A percentile compares a stretch with the other conserved stretches of the same genome.
These are phyloP conservation scores for Prunus padus DNA, from an alignment of 306 rosid species.

Conservation along the genomic window DNA sequence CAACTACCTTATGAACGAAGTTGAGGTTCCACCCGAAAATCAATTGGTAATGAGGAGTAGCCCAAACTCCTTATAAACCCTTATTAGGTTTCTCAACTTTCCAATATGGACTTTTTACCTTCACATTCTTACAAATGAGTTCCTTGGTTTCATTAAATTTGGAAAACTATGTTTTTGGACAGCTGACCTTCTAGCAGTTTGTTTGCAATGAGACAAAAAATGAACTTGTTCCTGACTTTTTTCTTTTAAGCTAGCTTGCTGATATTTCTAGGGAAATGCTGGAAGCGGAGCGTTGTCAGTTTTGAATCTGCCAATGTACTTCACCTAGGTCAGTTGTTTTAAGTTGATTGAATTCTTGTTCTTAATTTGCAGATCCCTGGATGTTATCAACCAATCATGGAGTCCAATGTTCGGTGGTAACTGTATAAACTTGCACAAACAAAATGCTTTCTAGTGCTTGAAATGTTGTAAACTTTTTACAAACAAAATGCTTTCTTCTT, in stretches of 20 bases:
- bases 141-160: not conserved
- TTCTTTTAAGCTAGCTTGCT: not conserved
- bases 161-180: not conserved
- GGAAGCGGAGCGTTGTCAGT: constrained; percentile 5
- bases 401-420: not conserved
- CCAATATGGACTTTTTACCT: no score
- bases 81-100: no score
- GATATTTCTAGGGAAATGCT: constrained; percentile 10
- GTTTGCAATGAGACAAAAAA: not conserved
- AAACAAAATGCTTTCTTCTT: not conserved
- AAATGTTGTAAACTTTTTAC: not conserved
- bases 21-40: no score
- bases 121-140: not conserved
- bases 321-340: not conserved
- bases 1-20: no score
- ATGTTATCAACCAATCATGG: not conserved
- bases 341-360: not conserved
- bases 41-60: no score
- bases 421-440: not conserved
- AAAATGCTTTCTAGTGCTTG: not conserved
- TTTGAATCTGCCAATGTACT: constrained; percentile 2
- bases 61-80: no score
- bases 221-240: not conserved
- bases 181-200: not conserved
- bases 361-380: not conserved